Base-by-base conservation (phyloP, 1,139 yeast species). In the Debaryomycetaceae sp. region DNA sequence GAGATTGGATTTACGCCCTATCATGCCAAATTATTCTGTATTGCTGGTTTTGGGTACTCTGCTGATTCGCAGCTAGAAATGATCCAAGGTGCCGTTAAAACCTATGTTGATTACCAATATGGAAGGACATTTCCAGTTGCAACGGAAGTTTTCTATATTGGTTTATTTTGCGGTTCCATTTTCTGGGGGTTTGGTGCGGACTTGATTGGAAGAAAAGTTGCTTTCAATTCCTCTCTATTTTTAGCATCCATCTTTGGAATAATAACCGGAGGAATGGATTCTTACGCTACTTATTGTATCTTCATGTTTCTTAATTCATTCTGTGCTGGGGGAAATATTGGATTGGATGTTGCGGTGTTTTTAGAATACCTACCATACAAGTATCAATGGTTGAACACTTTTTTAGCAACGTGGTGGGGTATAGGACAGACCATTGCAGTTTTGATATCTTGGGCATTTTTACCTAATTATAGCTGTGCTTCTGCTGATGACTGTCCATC, bases 21-120 rank as follows among this genome's bases (percentile, higher is more conserved):
- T 48, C 72, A 66, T 50, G 51, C 63, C 38, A 66, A 66, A 45
- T 50, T 66, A 31, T 66, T 77, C 53, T 68, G 68, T 52, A 56
- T 78, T 34, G 78, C 76, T 48, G 87, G 87, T 14, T 75, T 80
- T 74, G 87, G 87, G 13, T 82, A 82, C 54, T 77, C 83, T 5
- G 81, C 79, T 24, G 87, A 82, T 57, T 78, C 84, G 14, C 81
- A 80, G 56, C 65, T 82, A 51, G 74, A 72, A 36, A 66, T 69
- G 56, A 54, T 68, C 37, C 76, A 71, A 51, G 58, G 69, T 45
- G 57, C 61, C 34, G 76, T 69, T 8, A 59, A 75, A 47, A 58
- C 64, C 5, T 67, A 64, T 53, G 64, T 68, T 53, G 76, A 71
- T 55, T 70, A 63, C 55, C 81, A 71, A 52, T 70, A 69, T 53